Evolutionary conservation across 2,329 filamentous ascomycete species (phyloP), one percentile per base, ranked within the genome.

Genomic region (Claviceps monticola): DNA sequence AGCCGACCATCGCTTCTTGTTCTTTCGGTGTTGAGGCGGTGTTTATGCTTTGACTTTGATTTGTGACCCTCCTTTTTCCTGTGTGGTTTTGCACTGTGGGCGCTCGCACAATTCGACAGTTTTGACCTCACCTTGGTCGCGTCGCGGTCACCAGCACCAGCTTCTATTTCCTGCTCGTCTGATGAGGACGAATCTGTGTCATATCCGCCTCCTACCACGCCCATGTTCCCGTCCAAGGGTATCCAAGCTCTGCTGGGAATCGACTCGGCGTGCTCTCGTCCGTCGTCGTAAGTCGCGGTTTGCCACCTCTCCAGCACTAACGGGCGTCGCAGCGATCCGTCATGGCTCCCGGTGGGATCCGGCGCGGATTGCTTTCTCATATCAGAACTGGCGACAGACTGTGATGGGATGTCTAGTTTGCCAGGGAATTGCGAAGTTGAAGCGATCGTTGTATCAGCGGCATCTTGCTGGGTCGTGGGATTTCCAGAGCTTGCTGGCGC

Each of bases 1-100:
- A 90, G 66, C 21, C 86, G 75, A 0, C 86, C 86, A 62, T 89
- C 85, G 46, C 70, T 74, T 63, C 79, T 84, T 1, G 87, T 75
- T 55, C 72, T 80, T 23, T 83, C 83, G 55, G 74, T 79, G 1
- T 80, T 85, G 19, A 70, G 73, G 64, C 82, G 85, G 48, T 83
- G 70, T 3, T 84, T 74, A 57, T 87, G 84, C 21, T 41, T 46
- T 46, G 45, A 48, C 26, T 49, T 16, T 3, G 51, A 34, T 5
- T 45, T 53, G n/a, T 45, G 36, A n/a, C 41, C 43, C 14, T 34
- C 16, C 44, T 17, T 46, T 16, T 48, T 54, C 19, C 34, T 43
- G 6, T 23, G 23, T 6, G 36, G 11, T 3, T 36, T 44, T 21
- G 23, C 39, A 23, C 19, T 17, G 36, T n/a, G 43, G 26, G 21